These are phyloP conservation scores for Alternaria sp. DNA, from an alignment of 2,329 filamentous ascomycete genomes.

Conservation along the genomic window DNA sequence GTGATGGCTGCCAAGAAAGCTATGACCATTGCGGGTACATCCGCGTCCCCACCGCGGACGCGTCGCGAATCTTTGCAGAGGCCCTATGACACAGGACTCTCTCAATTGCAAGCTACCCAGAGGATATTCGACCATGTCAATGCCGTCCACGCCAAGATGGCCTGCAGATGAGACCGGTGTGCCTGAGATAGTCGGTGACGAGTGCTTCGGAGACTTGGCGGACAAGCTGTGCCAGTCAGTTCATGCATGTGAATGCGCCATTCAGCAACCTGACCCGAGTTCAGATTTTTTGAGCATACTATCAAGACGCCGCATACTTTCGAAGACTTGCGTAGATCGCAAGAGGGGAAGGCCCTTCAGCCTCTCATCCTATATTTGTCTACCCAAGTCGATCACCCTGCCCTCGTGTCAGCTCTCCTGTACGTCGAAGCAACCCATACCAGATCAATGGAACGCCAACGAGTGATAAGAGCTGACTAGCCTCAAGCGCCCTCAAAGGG, in stretches of 20 bases:
- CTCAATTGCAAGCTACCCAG: constrained; percentile 9
- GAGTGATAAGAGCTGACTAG: constrained; percentile 21
- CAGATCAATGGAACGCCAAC: not conserved
- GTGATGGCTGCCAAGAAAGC: constrained; percentile 27
- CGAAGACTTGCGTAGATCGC: constrained; percentile 74
- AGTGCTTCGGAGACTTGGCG: constrained; percentile 70
- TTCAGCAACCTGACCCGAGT: constrained; percentile 24
- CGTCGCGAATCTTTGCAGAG: constrained; percentile 13
- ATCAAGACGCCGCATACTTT: constrained; percentile 73
- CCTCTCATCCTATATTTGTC: constrained; percentile 72
- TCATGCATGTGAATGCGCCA: constrained; percentile 7
- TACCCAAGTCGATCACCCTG: constrained; percentile 70
- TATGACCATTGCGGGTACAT: constrained; percentile 19
- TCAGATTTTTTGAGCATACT: constrained; percentile 59
- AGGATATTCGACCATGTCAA: constrained; percentile 33
- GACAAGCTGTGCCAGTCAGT: constrained; percentile 67
- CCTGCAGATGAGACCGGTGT: constrained; percentile 50
- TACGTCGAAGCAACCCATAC: constrained; percentile 54
- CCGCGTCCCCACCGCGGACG: constrained; percentile 11
- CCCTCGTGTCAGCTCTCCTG: constrained; percentile 77
- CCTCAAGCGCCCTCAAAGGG: constrained; percentile 72
- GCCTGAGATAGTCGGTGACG: constrained; percentile 65
- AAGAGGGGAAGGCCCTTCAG: constrained; percentile 65
- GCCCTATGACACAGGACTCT: constrained; percentile 11
- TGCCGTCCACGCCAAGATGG: constrained; percentile 41